Conservation (phyloP, 768 basidiomycete genomes). For the Boletus rubescentipes region DNA sequence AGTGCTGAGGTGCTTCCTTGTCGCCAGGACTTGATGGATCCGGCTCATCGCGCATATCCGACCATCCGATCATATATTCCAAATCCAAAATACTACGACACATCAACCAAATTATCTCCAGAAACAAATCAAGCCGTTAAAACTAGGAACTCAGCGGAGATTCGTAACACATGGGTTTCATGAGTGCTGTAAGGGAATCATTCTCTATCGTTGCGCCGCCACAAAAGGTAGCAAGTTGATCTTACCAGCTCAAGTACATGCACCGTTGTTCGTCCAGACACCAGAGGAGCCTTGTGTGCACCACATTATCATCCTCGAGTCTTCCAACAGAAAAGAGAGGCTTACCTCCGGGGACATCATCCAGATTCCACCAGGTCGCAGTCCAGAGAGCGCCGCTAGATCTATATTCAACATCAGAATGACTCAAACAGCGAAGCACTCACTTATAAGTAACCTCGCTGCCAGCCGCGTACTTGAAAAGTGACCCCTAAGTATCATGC, state of each 20-base stretch:
- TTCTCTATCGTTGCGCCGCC: neutral
- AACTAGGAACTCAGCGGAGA: neutral
- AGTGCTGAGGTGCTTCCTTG: too few species aligned
- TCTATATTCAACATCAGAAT: neutral
- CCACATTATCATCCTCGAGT: neutral
- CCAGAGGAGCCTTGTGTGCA: slow-evolving; percentile 40
- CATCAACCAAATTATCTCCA: too few species aligned
- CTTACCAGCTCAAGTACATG: slow-evolving; percentile 37
- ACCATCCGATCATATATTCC: too few species aligned
- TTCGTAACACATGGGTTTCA: neutral
- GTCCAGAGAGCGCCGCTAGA: slow-evolving; percentile 47
- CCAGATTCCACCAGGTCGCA: slow-evolving; percentile 45
- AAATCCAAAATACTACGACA: too few species aligned
- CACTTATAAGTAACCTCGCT: slow-evolving; percentile 40
- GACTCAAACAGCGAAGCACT: slow-evolving; percentile 7
- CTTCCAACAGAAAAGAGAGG: neutral
- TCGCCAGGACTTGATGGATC: too few species aligned
- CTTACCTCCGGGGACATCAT: slow-evolving; percentile 34
- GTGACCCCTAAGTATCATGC: neutral
- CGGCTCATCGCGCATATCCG: too few species aligned
- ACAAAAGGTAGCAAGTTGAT: neutral
- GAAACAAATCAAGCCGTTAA: neutral
- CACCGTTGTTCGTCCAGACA: slow-evolving; percentile 59
- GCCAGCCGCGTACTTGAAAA: slow-evolving; percentile 41
- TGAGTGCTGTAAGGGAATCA: neutral